Conservation (phyloP, 2,329 filamentous ascomycete species). For the Parafenestella ontariensis region DNA sequence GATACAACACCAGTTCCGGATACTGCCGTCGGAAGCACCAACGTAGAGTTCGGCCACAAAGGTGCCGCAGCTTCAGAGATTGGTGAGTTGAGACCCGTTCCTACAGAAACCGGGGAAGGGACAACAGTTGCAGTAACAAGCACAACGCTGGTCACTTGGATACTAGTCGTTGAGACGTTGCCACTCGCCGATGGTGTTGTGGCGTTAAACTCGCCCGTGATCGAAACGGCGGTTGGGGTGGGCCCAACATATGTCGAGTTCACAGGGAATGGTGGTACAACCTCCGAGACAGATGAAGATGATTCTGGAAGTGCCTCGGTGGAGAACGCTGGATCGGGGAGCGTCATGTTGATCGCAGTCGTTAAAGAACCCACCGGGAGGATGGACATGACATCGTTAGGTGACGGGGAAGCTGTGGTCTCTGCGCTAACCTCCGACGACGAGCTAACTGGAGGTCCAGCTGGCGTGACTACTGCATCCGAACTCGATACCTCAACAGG, state of each 20-base stretch:
- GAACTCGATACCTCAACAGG: background rate
- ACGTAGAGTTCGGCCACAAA: background rate
- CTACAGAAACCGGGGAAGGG: constrained; percentile 1
- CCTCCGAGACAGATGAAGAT: background rate
- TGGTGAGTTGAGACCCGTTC: constrained; percentile 2
- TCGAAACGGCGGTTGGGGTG: constrained; percentile 6
- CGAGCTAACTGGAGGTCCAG: background rate
- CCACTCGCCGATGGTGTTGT: no score
- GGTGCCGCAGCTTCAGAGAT: background rate
- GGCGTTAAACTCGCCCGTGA: constrained; percentile 6
- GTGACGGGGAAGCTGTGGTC: background rate
- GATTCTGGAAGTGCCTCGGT: background rate
- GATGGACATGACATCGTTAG: constrained; percentile 16
- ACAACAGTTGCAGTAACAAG: constrained; percentile 2
- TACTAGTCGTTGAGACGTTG: background rate
- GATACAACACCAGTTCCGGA: background rate
- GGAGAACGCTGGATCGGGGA: constrained; percentile 3
- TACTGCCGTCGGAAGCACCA: background rate
- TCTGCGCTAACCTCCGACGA: background rate
- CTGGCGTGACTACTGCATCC: background rate
- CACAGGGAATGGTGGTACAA: constrained; percentile 1
- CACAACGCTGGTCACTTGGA: background rate
- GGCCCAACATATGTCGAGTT: constrained; percentile 1
- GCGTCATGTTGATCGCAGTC: constrained; percentile 16
- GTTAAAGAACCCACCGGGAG: constrained; percentile 14